Base-by-base conservation (phyloP, 306 rosid genomes). In the Lathyrus sativus region DNA sequence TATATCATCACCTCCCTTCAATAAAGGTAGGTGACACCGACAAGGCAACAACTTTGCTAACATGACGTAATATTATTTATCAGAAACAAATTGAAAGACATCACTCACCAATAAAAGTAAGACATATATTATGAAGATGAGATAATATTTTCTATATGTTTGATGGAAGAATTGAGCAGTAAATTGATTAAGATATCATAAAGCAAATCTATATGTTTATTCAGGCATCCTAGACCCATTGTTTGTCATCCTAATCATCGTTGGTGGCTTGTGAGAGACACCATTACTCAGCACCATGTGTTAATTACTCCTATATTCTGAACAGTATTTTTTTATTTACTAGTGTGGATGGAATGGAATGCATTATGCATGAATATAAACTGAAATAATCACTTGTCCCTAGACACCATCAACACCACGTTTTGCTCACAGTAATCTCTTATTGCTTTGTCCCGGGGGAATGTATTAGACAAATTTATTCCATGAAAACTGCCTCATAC, bases 251-350 rank as follows among this genome's bases (percentile, higher is more conserved):
- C 31, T 53, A 53, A 53, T 53, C 14, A 22, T 22, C 31, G 13
- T 51, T 18, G 29, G 58, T 19, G 14, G 14, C 59, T 53, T 53
- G 33, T 53, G n/a, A 53, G 78, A 78, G 85, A 85, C 92, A 84
- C 75, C 46, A 83, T 88, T 77, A 74, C 59, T 80, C 85, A 71
- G 68, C 82, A 67, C 54, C 87, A 83, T 83, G 85, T 83, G 87
- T 77, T 31, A 6, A 33, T 33, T 7, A 15, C 22, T 0, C 22
- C 22, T 19, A 19, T 65, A 3, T 11, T 44, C 72, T 68, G 2
- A 79, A 68, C 44, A 58, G 64, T 33, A 15, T 58, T 41, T 22
- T 42, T 18, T 11, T 39, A 39, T 14, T 0, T 19, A 19, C 22
- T 60, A 62, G 33, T 3, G 3, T n/a, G 9, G 6, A 62, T 62